These are phyloP conservation scores for Globisporangium okanoganense DNA, from an alignment of 352 stramenopile species.

Conservation along the genomic window DNA sequence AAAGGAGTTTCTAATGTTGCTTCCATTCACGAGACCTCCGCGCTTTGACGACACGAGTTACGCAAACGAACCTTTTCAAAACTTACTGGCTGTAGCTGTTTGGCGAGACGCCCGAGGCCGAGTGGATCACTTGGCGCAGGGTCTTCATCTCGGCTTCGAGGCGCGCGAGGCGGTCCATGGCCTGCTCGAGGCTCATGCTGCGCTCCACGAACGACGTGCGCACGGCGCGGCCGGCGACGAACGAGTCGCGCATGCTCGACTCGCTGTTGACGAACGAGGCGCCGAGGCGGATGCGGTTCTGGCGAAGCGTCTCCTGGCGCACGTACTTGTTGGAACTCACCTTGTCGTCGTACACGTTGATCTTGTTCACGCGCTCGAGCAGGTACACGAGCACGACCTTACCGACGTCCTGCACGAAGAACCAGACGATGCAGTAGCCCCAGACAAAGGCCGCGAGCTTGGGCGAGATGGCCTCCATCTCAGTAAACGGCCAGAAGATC, in stretches of 20 bases:
- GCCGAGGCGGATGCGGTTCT: constrained; percentile 78
- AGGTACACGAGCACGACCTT: constrained; percentile 69
- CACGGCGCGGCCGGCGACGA: constrained; percentile 69
- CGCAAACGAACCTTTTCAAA: background rate
- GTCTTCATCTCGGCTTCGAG: constrained; percentile 66
- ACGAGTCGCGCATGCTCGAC: constrained; percentile 72
- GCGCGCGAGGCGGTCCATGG: constrained; percentile 66
- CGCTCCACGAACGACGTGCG: constrained; percentile 50
- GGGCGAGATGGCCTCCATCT: constrained; percentile 73
- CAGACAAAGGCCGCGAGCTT: constrained; percentile 81
- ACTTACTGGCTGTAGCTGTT: constrained; percentile 12
- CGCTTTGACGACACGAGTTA: constrained; percentile 4
- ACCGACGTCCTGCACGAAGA: constrained; percentile 82
- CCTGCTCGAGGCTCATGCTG: constrained; percentile 63
- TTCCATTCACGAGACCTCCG: constrained; percentile 8
- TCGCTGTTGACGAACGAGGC: constrained; percentile 57
- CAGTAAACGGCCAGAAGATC: constrained; percentile 80
- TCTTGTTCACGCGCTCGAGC: constrained; percentile 50
- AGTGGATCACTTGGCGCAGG: constrained; percentile 60
- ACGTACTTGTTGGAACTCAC: constrained; percentile 59
- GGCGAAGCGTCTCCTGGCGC: constrained; percentile 57
- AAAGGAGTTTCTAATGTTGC: constrained; percentile 3
- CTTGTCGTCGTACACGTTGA: constrained; percentile 57
- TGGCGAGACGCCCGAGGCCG: constrained; percentile 8
- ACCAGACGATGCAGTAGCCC: constrained; percentile 87